phyloP scores from a whole-genome alignment of 495 filamentous ascomycete genomes.

The Jackrogersella multiformis region DNA sequence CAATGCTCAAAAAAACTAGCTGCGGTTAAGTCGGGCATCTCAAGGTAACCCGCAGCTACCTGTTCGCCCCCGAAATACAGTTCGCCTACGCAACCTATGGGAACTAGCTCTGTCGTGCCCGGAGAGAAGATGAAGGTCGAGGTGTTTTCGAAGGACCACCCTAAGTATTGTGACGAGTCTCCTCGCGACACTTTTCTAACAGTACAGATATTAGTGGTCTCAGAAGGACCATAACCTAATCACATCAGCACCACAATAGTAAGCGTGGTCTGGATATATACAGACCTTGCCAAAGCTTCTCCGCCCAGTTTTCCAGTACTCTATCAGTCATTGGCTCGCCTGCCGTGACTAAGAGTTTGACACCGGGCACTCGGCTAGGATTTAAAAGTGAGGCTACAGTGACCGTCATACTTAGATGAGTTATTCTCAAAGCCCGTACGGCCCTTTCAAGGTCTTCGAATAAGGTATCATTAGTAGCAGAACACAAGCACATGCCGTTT shows the following conservation, averaged over 20 bases:
- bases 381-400: constrained; percentile 75
- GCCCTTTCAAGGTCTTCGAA: constrained; percentile 69
- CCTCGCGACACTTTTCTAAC: constrained; percentile 62
- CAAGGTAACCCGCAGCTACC: constrained; percentile 76
- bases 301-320: constrained; percentile 72
- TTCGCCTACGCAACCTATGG: constrained; percentile 76
- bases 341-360: constrained; percentile 73
- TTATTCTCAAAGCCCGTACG: constrained; percentile 67
- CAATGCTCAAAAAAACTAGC: constrained; percentile 73
- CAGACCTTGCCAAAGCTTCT: constrained; percentile 71
- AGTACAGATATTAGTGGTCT: constrained; percentile 80
- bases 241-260: constrained; percentile 11
- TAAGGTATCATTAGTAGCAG: constrained; percentile 69
- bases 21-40: constrained; percentile 61
- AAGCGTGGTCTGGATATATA: neutral
- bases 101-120: constrained; percentile 57
- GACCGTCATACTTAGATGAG: constrained; percentile 81
- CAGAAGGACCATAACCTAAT: constrained; percentile 72
- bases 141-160: constrained; percentile 72
- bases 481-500: constrained; percentile 75
- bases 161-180: constrained; percentile 66
- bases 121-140: constrained; percentile 71
- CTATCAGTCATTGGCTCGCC: constrained; percentile 75
- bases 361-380: constrained; percentile 68
- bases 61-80: constrained; percentile 87